Evolutionary conservation across 2,329 filamentous ascomycete species (phyloP), one percentile per base, ranked within the genome.

Genomic region (Curvularia spicifera): DNA sequence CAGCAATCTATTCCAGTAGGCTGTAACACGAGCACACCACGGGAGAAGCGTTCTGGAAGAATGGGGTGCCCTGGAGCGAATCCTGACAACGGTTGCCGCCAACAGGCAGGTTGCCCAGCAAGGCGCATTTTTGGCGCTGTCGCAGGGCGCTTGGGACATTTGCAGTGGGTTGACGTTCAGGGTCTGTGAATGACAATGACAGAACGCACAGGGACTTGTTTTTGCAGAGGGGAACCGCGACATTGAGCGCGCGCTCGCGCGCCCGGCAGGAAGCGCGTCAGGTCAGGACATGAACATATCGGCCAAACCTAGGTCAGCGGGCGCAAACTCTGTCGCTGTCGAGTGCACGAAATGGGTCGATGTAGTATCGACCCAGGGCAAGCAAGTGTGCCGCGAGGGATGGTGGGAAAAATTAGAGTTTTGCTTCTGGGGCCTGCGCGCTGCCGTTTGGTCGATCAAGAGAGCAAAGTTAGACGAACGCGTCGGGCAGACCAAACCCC

Each of bases 21-120:
- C 52, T 60, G 53, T 61, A 60, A 68, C 26, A 28, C 26, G 26
- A 28, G 26, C 26, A 28, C 26, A 28, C 6, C 63, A 57, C 61
- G 68, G 64, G 63, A 71, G 69, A 74, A 73, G 57, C 31, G 33
- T 73, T 72, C 68, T 73, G 65, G 71, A 72, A 73, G 49, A 65
- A 71, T 68, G 62, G 67, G 57, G 61, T 57, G 15, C 60, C 62
- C 56, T 47, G 57, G 59, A 56, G 52, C 58, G 55, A 57, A 43
- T 61, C 51, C 53, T 57, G 49, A 57, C 54, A 39, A 54, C 53
- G 59, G 60, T 60, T 58, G 54, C 57, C 51, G 46, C 37, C 46
- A 59, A 56, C 57, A 44, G 59, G 56, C 57, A 44, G 59, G 56
- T 59, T 61, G 60, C 61, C 59, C 63, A 59, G 53, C 53, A 53